Conservation (phyloP, 2,329 filamentous ascomycete genomes). For the Nannizziopsis barbatae region DNA sequence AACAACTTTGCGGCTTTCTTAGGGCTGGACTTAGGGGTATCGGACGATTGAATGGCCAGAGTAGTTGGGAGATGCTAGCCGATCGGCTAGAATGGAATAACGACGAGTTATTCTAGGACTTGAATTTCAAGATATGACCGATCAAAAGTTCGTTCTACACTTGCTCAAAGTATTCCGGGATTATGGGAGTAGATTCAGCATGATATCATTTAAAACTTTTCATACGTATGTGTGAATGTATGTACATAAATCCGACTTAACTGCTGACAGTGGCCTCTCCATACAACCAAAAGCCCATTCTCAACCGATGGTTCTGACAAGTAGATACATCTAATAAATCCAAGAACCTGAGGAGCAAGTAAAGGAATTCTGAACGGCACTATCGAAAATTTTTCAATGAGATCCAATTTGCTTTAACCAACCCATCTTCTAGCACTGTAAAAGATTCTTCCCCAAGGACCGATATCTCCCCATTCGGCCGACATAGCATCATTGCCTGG, state of each 20-base stretch:
- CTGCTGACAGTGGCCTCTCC: not conserved
- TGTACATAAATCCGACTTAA: not conserved
- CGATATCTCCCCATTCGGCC: constrained; percentile 65
- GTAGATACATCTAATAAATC: not conserved
- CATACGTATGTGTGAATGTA: no score
- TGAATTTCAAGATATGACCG: no score
- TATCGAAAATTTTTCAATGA: not conserved
- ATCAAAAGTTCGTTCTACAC: not conserved
- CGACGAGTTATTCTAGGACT: not conserved
- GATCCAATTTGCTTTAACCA: constrained; percentile 37
- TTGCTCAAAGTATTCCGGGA: not conserved
- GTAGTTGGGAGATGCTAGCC: constrained; percentile 67
- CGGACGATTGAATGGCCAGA: constrained; percentile 60
- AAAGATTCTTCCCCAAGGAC: constrained; percentile 79
- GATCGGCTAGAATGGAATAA: constrained; percentile 57
- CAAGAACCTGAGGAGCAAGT: not conserved
- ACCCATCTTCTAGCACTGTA: constrained; percentile 82
- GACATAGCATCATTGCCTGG: constrained; percentile 45
- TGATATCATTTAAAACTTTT: constrained; percentile 2
- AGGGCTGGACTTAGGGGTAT: constrained; percentile 62
- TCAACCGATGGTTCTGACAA: not conserved
- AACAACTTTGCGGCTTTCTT: constrained; percentile 57
- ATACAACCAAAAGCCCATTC: not conserved
- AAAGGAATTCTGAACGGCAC: not conserved
- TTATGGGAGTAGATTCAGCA: not conserved